phyloP scores from a whole-genome alignment of 106 monocot genomes.

The Iris macrosiphon region DNA sequence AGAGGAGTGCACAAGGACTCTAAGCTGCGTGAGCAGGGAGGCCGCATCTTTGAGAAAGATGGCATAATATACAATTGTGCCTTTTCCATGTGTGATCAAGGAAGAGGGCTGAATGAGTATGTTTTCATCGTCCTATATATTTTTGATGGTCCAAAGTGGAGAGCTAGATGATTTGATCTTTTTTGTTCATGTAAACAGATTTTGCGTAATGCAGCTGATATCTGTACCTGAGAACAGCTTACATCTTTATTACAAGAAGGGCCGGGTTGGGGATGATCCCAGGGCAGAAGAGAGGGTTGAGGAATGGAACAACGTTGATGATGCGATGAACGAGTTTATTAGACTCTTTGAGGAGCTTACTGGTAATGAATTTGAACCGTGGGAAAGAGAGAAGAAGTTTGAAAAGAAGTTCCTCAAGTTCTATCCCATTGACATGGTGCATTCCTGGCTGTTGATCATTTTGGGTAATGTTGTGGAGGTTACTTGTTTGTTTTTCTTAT shows the following conservation, averaged over 20 bases:
- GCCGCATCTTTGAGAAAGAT: constrained; percentile 50
- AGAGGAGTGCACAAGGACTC: constrained; percentile 59
- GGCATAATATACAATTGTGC: constrained; percentile 67
- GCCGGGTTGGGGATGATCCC: constrained; percentile 47
- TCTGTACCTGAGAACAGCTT: constrained; percentile 38
- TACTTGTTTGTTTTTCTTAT: neutral
- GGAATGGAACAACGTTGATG: constrained; percentile 29
- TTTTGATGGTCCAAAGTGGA: neutral
- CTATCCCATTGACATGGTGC: constrained; percentile 76
- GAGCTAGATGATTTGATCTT: neutral
- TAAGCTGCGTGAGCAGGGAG: constrained; percentile 36
- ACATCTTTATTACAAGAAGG: constrained; percentile 70
- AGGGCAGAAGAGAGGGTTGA: constrained; percentile 63
- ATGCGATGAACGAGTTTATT: constrained; percentile 52
- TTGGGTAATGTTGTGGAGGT: neutral
- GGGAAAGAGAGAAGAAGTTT: constrained; percentile 79
- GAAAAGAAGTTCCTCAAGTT: constrained; percentile 54
- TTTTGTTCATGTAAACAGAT: constrained; percentile 17
- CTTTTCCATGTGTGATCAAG: constrained; percentile 53
- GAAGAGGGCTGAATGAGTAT: constrained; percentile 49
- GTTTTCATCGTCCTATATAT: neutral
- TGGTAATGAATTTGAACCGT: constrained; percentile 59
- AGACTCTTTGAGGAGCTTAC: constrained; percentile 44
- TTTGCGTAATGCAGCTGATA: constrained; percentile 58
- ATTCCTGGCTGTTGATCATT: neutral